phyloP scores from a whole-genome alignment of 371 early-diverging fungal genomes.

The Quaeritorhiza haematococci region DNA sequence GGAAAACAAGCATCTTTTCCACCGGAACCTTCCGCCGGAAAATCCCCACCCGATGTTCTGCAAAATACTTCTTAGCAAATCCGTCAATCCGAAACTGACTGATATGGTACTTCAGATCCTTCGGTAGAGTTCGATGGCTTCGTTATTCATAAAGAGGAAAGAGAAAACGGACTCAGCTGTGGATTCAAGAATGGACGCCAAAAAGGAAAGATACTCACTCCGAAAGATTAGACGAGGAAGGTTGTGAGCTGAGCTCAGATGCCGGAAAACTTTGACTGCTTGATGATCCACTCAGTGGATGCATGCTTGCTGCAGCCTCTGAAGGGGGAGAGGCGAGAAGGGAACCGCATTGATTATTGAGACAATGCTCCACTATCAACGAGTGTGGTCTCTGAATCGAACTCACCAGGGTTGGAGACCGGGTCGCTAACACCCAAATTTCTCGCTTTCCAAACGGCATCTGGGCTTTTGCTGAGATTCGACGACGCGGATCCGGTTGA shows the following conservation, averaged over 20 bases:
- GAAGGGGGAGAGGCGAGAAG: too few species aligned
- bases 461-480: too few species aligned
- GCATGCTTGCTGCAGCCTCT: slow-evolving; percentile 1
- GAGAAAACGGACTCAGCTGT: slow-evolving; percentile 1
- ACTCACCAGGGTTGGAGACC: slow-evolving; percentile 42
- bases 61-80: slow-evolving; percentile 87
- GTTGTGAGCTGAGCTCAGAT: too few species aligned
- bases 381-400: too few species aligned
- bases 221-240: too few species aligned
- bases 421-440: slow-evolving; percentile 47
- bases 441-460: slow-evolving; percentile 8
- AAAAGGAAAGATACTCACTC: too few species aligned
- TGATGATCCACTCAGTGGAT: too few species aligned
- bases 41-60: slow-evolving; percentile 81
- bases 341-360: too few species aligned
- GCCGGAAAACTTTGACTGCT: too few species aligned
- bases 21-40: slow-evolving; percentile 82
- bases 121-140: slow-evolving; percentile 39
- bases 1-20: slow-evolving; percentile 78
- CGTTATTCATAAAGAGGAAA: background rate
- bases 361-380: too few species aligned
- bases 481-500: too few species aligned
- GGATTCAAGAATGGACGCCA: too few species aligned
- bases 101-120: slow-evolving; percentile 66
- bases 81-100: slow-evolving; percentile 81